Evolutionary conservation across 768 basidiomycete species (phyloP), one percentile per base, ranked within the genome.

Genomic region (Termitomyces sp.): DNA sequence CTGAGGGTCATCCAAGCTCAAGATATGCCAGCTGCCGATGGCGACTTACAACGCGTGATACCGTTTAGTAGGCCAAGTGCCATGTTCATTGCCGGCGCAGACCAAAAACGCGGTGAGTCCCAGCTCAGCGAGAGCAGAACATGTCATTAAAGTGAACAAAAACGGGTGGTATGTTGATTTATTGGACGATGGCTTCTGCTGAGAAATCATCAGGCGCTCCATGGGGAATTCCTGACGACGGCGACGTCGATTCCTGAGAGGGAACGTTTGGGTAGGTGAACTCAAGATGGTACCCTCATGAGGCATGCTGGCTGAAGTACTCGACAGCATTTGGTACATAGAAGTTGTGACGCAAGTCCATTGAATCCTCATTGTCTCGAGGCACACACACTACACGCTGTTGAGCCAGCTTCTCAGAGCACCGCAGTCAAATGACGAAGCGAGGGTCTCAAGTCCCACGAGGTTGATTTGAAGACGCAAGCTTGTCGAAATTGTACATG

Each of bases 51-150:
- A 65, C 7, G 82, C 77, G 68, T 86, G 87, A 69, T 88, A 90
- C 55, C 78, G 75, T 43, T 76, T 67, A 66, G 78, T 83, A 3
- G 83, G 78, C 84, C 84, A 90, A 44, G 78, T 82, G 12, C 74
- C 70, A 52, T 78, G 72, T 64, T 84, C 82, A 67, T 86, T 87
- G 22, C 87, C 87, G 5, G 81, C 78, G 57, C 80, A 83, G 65
- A 92, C 81, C 65, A 92, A 74, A 71, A 86, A 92, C 24, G 86
- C 82, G 18, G 87, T 83, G 53, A 92, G 80, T 52, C 86, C 87
- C 53, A 91, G 79, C 69, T 92, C 88, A 20, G 87, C 83, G 68
- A 88, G 76, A 26, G 83, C 86, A 47, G 78, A 81, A 44, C 87
- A 73, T 8, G 84, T 78, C 74, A 92, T 87, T 66, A 89, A 71